These are phyloP conservation scores for Helianthus tuberosus DNA, from an alignment of 129 eudicot species.

Conservation along the genomic window DNA sequence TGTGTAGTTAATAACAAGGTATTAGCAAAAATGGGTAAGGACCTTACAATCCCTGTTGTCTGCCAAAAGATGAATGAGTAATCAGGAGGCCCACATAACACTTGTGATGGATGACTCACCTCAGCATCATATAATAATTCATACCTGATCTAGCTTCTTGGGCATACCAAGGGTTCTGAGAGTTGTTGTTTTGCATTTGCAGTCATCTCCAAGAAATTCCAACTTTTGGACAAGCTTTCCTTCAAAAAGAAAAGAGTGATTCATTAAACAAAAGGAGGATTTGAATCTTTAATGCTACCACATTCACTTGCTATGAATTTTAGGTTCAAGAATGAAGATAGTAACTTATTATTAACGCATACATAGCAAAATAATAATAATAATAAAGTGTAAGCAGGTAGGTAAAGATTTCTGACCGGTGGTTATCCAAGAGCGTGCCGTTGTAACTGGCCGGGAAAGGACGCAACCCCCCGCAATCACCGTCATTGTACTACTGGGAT, in stretches of 20 bases:
- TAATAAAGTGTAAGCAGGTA: no score
- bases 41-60: conserved; percentile 29
- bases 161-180: conserved; percentile 15
- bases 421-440: not conserved
- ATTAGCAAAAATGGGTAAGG: conserved; percentile 41
- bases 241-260: conserved; percentile 15
- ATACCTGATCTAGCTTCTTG: conserved; percentile 15
- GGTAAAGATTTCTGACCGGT: conserved; percentile 29
- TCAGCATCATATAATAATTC: no score
- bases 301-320: no score
- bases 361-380: no score
- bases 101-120: conserved; percentile 7
- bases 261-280: not conserved
- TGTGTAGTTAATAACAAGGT: conserved; percentile 64
- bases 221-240: conserved; percentile 37
- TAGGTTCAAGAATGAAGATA: no score
- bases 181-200: not conserved
- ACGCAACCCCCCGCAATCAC: conserved; percentile 33
- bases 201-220: conserved; percentile 4
- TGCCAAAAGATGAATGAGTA: conserved; percentile 30
- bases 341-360: no score
- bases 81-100: no score
- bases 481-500: conserved; percentile 24
- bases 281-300: no score
- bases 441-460: conserved; percentile 16